Conservation (phyloP, 148 eudicot species). For the Polygonum maritimum region DNA sequence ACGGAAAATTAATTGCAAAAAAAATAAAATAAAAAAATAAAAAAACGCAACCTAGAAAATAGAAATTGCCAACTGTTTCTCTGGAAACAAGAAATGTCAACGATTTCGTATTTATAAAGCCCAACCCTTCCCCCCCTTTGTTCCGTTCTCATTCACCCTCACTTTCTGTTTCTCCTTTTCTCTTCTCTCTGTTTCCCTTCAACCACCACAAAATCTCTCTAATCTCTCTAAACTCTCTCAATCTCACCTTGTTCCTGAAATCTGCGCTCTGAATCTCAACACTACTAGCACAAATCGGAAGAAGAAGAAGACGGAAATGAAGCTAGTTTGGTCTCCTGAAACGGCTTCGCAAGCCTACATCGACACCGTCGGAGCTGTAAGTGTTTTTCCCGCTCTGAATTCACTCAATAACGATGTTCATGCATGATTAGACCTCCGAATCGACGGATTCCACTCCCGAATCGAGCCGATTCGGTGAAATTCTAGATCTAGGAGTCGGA, state of each 20-base stretch:
- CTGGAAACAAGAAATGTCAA: slow-evolving; percentile 5
- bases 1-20: background rate
- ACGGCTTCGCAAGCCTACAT: slow-evolving; percentile 70
- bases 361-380: slow-evolving; percentile 76
- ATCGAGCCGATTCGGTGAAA: background rate
- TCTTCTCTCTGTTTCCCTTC: background rate
- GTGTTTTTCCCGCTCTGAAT: background rate
- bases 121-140: background rate
- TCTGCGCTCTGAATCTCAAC: background rate
- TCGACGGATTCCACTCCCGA: background rate
- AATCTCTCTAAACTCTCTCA: background rate
- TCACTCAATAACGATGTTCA: background rate
- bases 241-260: background rate
- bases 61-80: background rate
- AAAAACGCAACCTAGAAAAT: background rate
- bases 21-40: background rate
- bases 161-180: background rate
- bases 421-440: background rate
- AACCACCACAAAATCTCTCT: background rate
- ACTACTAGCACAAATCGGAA: background rate
- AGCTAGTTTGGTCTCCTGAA: slow-evolving; percentile 84
- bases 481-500: background rate
- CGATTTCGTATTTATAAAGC: slow-evolving; percentile 4
- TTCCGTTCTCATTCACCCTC: background rate
- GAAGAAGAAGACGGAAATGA: slow-evolving; percentile 28